Base-by-base conservation (phyloP, 2,329 filamentous ascomycete species). In the Grosmannia clavigera region DNA sequence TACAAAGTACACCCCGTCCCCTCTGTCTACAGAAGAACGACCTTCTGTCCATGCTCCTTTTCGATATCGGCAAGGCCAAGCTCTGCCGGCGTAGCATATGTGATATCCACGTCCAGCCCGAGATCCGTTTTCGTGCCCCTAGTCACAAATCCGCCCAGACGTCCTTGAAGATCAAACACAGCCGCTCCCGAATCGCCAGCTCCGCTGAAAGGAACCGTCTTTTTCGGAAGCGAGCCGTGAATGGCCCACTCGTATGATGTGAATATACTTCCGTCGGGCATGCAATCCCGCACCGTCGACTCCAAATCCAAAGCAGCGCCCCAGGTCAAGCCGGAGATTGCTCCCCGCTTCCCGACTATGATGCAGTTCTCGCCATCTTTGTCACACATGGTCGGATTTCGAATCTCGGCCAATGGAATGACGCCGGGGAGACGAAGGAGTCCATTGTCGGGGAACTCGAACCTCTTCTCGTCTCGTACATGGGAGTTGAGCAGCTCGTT, bases 11-110 rank as follows among this genome's bases (percentile, higher is more conserved):
- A 12, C 35, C 3, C 10, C 35, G 35, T 14, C 35, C 35, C 12
- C 10, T 38, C 35, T 10, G 43, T 46, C 43, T 46, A 51, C 48
- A 51, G 11, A 10, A 51, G 48, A 10, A 22, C n/a, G 27, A 53
- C 29, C 22, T 14, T 16, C 27, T n/a, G 29, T 11, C 19, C 68
- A 68, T 52, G 63, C 65, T 1, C 11, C 33, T 22, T 6, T 40
- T 48, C 55, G 14, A 57, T 48, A 9, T 48, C 55, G 9, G 55
- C 55, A 3, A 57, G 9, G 1, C 48, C 55, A 31, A 57, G 27
- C 10, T 11, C 55, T 11, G 55, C 55, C 5, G 55, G 55, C 22
- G 54, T 43, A 4, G 54, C 54, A n/a, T 56, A 56, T 2, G 54
- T 43, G 22, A 56, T 56, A 35, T 56, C 54, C 10, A 56, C 35